A percentile compares a stretch with the other conserved stretches of the same genome.
These are phyloP conservation scores for Ballota nigra DNA, from an alignment of 257 asterid species.

Conservation along the genomic window DNA sequence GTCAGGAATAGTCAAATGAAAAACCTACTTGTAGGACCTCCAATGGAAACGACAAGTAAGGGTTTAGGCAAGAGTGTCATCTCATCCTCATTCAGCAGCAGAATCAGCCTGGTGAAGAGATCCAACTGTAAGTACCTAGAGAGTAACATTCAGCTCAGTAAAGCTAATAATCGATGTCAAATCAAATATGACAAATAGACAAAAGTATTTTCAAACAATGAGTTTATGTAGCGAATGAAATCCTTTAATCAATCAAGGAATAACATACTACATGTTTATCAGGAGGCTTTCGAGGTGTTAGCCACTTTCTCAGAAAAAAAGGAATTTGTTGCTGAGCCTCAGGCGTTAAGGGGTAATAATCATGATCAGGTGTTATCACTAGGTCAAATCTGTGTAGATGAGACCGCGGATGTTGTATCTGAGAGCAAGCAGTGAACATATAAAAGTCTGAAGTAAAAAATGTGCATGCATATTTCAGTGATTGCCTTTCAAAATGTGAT, in stretches of 20 bases:
- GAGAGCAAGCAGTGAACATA: slow-evolving; percentile 29
- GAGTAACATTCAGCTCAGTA: slow-evolving; percentile 26
- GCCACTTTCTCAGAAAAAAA: slow-evolving; percentile 60
- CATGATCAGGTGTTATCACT: slow-evolving; percentile 81
- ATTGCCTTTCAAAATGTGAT: neutral
- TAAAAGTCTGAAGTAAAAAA: slow-evolving; percentile 15
- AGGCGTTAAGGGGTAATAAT: slow-evolving; percentile 68
- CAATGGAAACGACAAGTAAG: slow-evolving; percentile 72
- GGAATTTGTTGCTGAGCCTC: slow-evolving; percentile 78
- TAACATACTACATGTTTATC: slow-evolving; percentile 65
- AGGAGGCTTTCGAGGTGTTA: slow-evolving; percentile 76
- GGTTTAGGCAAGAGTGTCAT: slow-evolving; percentile 64
- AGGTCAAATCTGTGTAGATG: slow-evolving; percentile 74
- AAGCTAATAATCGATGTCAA: slow-evolving; percentile 3
- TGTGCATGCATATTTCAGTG: neutral
- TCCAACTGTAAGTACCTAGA: slow-evolving; percentile 77
- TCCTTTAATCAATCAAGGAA: slow-evolving; percentile 18
- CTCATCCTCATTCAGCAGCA: slow-evolving; percentile 52
- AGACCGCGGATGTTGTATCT: slow-evolving; percentile 94
- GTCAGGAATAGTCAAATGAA: slow-evolving; percentile 4
- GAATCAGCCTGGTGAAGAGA: slow-evolving; percentile 84
- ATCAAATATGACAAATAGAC: slow-evolving; percentile 7
- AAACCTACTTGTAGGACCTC: slow-evolving; percentile 80
- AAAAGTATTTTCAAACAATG: slow-evolving; percentile 8
- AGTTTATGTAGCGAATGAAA: slow-evolving; percentile 12